Conservation (phyloP, 2,329 filamentous ascomycete species). For the Ophiocordyceps unilateralis region DNA sequence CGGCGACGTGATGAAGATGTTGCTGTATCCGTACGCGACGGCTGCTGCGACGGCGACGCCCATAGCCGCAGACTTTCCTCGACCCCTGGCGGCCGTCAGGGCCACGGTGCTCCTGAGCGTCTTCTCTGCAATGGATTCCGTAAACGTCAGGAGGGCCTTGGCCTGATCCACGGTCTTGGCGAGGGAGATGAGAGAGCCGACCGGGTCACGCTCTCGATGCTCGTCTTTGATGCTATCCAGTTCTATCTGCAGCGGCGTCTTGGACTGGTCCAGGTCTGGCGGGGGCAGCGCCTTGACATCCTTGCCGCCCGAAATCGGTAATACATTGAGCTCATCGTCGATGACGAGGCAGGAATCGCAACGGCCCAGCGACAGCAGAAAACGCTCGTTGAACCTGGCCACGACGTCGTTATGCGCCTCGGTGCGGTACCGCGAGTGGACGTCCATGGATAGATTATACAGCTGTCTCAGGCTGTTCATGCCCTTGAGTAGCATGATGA, state of each 20-base stretch:
- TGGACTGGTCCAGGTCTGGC: slow-evolving; percentile 54
- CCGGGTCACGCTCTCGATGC: slow-evolving; percentile 67
- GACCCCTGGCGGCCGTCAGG: slow-evolving; percentile 80
- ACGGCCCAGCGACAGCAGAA: slow-evolving; percentile 86
- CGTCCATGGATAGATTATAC: slow-evolving; percentile 94
- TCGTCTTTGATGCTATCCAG: slow-evolving; percentile 77
- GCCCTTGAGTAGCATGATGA: slow-evolving; percentile 79
- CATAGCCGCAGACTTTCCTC: slow-evolving; percentile 91
- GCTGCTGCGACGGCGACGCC: slow-evolving; percentile 90
- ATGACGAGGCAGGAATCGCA: slow-evolving; percentile 91
- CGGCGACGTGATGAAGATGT: slow-evolving; percentile 97
- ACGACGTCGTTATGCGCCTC: slow-evolving; percentile 92
- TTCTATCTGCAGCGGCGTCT: slow-evolving; percentile 55
- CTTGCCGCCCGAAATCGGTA: slow-evolving; percentile 92
- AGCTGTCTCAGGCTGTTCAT: slow-evolving; percentile 96
- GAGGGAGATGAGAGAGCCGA: slow-evolving; percentile 68
- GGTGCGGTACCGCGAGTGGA: slow-evolving; percentile 89
- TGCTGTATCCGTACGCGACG: slow-evolving; percentile 91
- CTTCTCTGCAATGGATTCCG: slow-evolving; percentile 92
- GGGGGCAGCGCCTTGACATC: slow-evolving; percentile 69
- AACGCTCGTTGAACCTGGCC: slow-evolving; percentile 93
- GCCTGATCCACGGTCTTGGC: slow-evolving; percentile 90
- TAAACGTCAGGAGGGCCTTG: slow-evolving; percentile 90
- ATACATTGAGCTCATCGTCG: slow-evolving; percentile 92
- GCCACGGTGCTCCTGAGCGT: slow-evolving; percentile 86